Conservation (phyloP, 345 rosid species). For the Brassica rapa region DNA sequence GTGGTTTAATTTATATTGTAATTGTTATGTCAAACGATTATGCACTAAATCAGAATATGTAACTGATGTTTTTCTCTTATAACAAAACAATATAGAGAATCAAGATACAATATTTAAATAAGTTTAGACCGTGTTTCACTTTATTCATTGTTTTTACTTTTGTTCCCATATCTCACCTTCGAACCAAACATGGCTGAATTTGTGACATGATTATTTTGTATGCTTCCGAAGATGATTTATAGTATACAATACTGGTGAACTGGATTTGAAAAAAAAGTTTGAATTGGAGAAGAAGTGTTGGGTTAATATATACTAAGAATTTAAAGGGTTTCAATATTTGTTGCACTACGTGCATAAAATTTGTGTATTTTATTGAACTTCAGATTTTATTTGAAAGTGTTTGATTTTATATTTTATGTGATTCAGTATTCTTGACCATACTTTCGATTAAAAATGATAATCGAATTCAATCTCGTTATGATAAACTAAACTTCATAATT, state of each 20-base stretch:
- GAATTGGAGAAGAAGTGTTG: background rate
- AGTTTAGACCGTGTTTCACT: background rate
- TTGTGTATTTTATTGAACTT: background rate
- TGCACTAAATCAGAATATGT: too few species aligned
- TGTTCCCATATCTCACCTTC: background rate
- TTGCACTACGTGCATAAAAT: too few species aligned
- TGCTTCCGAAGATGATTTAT: background rate
- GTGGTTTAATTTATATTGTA: too few species aligned
- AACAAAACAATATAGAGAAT: background rate
- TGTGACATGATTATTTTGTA: background rate
- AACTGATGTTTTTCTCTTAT: background rate
- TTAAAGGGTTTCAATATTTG: background rate
- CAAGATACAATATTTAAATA: background rate
- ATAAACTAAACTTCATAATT: background rate
- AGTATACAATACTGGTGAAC: background rate
- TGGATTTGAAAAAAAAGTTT: background rate
- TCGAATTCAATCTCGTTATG: background rate
- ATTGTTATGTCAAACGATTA: too few species aligned
- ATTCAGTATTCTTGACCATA: too few species aligned
- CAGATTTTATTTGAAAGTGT: background rate
- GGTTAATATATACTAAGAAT: background rate
- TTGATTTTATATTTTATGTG: too few species aligned
- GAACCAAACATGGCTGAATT: background rate
- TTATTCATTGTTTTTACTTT: background rate
- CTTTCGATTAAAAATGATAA: too few species aligned